A percentile compares a stretch with the other conserved stretches of the same genome.
These are phyloP conservation scores for Amanita brunnescens DNA, from an alignment of 768 basidiomycete genomes.

Conservation along the genomic window DNA sequence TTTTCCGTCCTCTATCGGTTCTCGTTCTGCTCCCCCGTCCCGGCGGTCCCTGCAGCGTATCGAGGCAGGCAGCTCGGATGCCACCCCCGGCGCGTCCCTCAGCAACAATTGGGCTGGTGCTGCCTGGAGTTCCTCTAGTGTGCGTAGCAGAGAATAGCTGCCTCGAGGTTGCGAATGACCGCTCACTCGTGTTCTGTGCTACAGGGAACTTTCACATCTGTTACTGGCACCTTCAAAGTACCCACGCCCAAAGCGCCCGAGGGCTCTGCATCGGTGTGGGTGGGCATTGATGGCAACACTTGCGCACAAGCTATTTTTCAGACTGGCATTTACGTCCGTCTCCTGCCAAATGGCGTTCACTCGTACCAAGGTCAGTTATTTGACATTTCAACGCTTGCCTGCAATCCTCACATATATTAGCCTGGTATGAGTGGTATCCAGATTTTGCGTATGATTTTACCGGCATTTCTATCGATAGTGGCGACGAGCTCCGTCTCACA, in stretches of 20 bases:
- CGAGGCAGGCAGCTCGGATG: too few species aligned
- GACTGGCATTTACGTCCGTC: not conserved
- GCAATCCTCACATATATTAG: constrained; percentile 3
- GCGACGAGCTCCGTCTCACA: constrained; percentile 21
- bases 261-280: not conserved
- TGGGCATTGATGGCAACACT: not conserved
- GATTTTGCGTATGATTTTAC: constrained; percentile 23
- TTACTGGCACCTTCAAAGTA: not conserved
- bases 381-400: not conserved
- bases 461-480: constrained; percentile 19
- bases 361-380: not conserved
- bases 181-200: not conserved
- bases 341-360: not conserved
- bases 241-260: not conserved
- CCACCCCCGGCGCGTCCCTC: too few species aligned
- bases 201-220: not conserved
- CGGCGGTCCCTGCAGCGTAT: too few species aligned
- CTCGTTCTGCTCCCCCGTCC: too few species aligned
- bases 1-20: too few species aligned
- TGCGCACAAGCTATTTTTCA: not conserved
- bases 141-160: not conserved
- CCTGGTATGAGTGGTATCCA: constrained; percentile 26
- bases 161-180: constrained; percentile 5
- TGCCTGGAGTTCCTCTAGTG: too few species aligned
- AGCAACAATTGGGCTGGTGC: too few species aligned